These are phyloP conservation scores for Aechmea fasciata DNA, from an alignment of 176 grass and related monocot species.

Conservation along the genomic window DNA sequence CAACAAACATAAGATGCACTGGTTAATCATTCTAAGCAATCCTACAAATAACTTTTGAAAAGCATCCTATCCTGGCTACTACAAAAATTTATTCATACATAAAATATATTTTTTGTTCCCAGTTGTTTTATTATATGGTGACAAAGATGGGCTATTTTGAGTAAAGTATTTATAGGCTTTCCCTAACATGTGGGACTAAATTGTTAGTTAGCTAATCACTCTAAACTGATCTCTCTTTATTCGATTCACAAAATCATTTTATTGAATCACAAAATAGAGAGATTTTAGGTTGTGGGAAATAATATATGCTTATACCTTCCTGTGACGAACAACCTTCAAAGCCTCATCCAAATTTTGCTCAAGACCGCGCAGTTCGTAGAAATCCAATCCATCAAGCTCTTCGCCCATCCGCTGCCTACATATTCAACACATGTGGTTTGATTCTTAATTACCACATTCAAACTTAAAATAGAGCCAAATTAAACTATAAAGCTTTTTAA, in stretches of 20 bases:
- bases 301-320: constrained; percentile 26
- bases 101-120: too few relatives aligned
- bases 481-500: not conserved
- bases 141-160: too few relatives aligned
- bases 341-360: constrained; percentile 74
- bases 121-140: too few relatives aligned
- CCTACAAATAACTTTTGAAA: too few relatives aligned
- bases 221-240: too few relatives aligned
- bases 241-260: not conserved
- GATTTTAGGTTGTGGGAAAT: constrained; percentile 12
- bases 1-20: too few relatives aligned
- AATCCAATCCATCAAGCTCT: constrained; percentile 64
- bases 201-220: too few relatives aligned
- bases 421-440: not conserved
- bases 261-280: not conserved
- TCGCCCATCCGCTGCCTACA: constrained; percentile 77
- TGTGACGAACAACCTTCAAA: constrained; percentile 69
- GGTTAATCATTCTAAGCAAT: too few relatives aligned
- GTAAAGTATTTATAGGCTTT: too few relatives aligned
- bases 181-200: too few relatives aligned
- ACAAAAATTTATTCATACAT: too few relatives aligned
- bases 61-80: too few relatives aligned
- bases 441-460: not conserved
- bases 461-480: not conserved
- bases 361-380: constrained; percentile 75